Percentiles rank a stretch among this genome's conserved stretches.
These are phyloP conservation scores for Maudiozyma saulgeensis DNA, from an alignment of 805 yeast species.

Conservation along the genomic window DNA sequence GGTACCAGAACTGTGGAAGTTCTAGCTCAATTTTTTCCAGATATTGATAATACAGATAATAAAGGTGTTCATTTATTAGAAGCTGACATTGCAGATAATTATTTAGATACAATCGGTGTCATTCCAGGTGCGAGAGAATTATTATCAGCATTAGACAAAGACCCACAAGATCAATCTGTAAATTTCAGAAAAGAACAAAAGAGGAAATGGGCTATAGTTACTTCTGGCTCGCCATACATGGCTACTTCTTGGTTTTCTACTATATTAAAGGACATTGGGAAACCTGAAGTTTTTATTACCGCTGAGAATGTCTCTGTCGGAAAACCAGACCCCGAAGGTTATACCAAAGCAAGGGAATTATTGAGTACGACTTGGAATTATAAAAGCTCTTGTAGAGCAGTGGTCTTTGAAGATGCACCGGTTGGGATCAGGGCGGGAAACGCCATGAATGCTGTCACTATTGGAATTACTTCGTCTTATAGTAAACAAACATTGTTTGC, in stretches of 20 bases:
- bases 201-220: slow-evolving; percentile 70
- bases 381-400: slow-evolving; percentile 26
- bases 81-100: slow-evolving; percentile 51
- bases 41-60: slow-evolving; percentile 49
- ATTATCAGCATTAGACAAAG: slow-evolving; percentile 38
- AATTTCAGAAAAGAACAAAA: slow-evolving; percentile 17
- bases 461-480: slow-evolving; percentile 70
- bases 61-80: slow-evolving; percentile 45
- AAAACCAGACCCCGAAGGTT: slow-evolving; percentile 79
- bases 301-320: slow-evolving; percentile 65
- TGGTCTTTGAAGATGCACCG: slow-evolving; percentile 79
- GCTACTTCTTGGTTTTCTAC: slow-evolving; percentile 63
- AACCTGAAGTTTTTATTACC: slow-evolving; percentile 69
- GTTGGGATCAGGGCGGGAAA: slow-evolving; percentile 74
- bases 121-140: slow-evolving; percentile 63
- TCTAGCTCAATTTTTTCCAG: slow-evolving; percentile 56
- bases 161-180: slow-evolving; percentile 5
- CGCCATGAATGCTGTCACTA: slow-evolving; percentile 63
- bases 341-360: slow-evolving; percentile 45
- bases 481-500: slow-evolving; percentile 50
- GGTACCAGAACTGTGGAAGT: slow-evolving; percentile 71
- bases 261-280: slow-evolving; percentile 41
- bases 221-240: slow-evolving; percentile 63
- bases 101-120: slow-evolving; percentile 55
- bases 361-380: slow-evolving; percentile 34